These are phyloP conservation scores for Colletotrichum endophyticum DNA, from an alignment of 2,329 filamentous ascomycete genomes.

Conservation along the genomic window DNA sequence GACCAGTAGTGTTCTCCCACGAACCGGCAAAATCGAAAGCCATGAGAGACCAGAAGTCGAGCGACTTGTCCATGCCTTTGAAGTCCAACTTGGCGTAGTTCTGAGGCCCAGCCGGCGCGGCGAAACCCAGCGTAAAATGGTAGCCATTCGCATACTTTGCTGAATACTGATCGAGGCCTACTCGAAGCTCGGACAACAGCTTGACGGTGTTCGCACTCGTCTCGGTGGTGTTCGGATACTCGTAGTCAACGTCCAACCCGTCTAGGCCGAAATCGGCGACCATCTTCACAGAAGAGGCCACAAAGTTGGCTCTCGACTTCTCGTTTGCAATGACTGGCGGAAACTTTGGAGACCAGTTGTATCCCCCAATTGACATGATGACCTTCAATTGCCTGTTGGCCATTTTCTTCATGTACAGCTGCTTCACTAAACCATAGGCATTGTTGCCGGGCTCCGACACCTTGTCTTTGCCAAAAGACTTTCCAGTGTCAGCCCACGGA, in stretches of 20 bases:
- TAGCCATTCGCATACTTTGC: constrained; percentile 41
- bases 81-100: constrained; percentile 58
- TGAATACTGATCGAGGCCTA: constrained; percentile 48
- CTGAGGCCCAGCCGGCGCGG: constrained; percentile 49
- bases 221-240: constrained; percentile 35
- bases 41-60: constrained; percentile 69
- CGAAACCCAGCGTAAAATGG: constrained; percentile 56
- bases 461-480: neutral
- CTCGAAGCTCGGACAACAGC: constrained; percentile 46
- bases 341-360: constrained; percentile 83
- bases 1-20: constrained; percentile 67
- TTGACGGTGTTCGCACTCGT: constrained; percentile 46
- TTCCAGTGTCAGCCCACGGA: constrained; percentile 33
- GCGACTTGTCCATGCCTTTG: constrained; percentile 55
- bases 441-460: constrained; percentile 58
- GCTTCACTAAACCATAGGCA: constrained; percentile 81
- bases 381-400: constrained; percentile 78
- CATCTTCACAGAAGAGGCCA: constrained; percentile 68
- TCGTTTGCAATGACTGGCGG: constrained; percentile 67
- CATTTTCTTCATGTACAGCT: constrained; percentile 80
- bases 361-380: constrained; percentile 82
- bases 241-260: constrained; percentile 50
- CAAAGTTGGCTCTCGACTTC: constrained; percentile 69
- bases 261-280: constrained; percentile 75
- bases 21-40: constrained; percentile 73